Base-by-base conservation (phyloP, 2,329 filamentous ascomycete species). In the Fusarium vanettenii region DNA sequence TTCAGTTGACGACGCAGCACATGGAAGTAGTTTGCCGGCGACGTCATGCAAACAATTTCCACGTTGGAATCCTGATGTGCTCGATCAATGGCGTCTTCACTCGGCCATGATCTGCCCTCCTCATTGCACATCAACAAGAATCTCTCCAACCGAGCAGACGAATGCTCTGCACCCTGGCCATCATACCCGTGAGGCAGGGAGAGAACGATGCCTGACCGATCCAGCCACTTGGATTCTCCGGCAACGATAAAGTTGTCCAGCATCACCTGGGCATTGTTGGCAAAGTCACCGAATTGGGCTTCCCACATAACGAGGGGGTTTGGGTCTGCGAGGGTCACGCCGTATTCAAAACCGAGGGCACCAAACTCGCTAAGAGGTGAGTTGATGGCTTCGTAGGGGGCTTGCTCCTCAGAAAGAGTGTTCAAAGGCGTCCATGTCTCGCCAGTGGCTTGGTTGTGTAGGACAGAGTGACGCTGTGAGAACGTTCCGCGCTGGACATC, bases 21-120 rank as follows among this genome's bases (percentile, higher is more conserved):
- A 86, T 98, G 97, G 92, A 98, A 99, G 82, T 97, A 85, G 85
- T 98, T 99, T 70, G 95, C 90, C 29, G 97, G 97, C 43, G 93
- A 93, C 16, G 96, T 98, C 91, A 97, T 95, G 88, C 95, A 97
- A 56, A 92, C 95, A 82, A 99, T 92, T 87, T 98, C 96, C 91
- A 99, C 97, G 87, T 99, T 99, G 89, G 94, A 97, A 86, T 98
- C 96, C 86, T 98, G 97, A 87, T 98, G 97, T 84, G 98, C 96
- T 77, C 97, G 94, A 59, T 97, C 92, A 72, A 59, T 59, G 5
- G 56, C 35, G 3, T 59, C 56, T 0, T 41, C 35, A 41, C 35
- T 20, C 1, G 97, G 97, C 92, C 94, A 98, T 78, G 96, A 90
- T 72, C 96, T 93, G 60, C 96, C 95, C 81, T 99, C 97, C 84